These are phyloP conservation scores for Rhynchospora breviuscula DNA, from an alignment of 176 grass and related monocot genomes.

Conservation along the genomic window DNA sequence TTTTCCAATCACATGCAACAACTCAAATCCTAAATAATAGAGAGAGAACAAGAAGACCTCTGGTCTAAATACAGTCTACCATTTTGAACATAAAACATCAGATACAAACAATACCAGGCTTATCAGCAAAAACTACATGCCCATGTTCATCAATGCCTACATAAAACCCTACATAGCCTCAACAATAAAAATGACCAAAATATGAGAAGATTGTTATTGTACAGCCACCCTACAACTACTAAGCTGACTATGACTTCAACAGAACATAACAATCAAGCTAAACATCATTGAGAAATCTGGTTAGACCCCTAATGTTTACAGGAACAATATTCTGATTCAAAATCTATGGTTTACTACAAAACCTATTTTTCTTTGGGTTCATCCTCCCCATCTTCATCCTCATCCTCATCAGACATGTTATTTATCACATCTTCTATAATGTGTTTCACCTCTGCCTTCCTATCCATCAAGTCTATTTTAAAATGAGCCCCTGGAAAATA, in stretches of 20 bases:
- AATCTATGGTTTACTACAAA: neutral
- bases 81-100: constrained; percentile 16
- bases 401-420: constrained; percentile 72
- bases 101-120: neutral
- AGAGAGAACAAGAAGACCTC: neutral
- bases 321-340: constrained; percentile 1
- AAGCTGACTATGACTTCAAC: neutral
- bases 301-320: constrained; percentile 29
- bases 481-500: constrained; percentile 59
- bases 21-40: neutral
- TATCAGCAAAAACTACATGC: constrained; percentile 2
- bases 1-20: neutral
- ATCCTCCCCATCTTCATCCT: constrained; percentile 42
- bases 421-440: constrained; percentile 94
- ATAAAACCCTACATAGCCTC: constrained; percentile 15
- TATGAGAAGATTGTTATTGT: constrained; percentile 17
- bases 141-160: neutral
- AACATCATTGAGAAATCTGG: constrained; percentile 19
- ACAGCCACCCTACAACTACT: constrained; percentile 16
- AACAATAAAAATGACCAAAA: constrained; percentile 8
- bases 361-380: constrained; percentile 26
- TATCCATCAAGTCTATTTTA: constrained; percentile 76
- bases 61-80: neutral
- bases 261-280: constrained; percentile 13
- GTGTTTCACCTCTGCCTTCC: constrained; percentile 78